Percentiles rank a stretch among this genome's conserved stretches.
Conservation (phyloP, 495 filamentous ascomycete genomes). For the Neurospora pannonica region DNA sequence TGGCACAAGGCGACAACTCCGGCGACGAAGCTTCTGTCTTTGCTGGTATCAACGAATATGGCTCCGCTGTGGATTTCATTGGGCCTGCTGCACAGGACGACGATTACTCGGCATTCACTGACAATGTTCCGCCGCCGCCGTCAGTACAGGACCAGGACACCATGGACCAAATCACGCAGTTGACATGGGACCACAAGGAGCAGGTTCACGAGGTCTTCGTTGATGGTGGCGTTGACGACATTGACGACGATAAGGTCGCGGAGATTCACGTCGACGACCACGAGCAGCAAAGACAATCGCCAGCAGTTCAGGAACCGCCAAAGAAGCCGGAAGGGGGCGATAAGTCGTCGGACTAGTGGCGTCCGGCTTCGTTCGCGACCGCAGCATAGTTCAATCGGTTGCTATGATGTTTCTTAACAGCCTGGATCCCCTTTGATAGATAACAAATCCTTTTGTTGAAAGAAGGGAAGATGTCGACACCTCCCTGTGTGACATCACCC, state of each 20-base stretch:
- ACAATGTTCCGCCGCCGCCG: conserved; percentile 4
- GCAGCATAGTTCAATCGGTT: background rate
- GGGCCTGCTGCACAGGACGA: conserved; percentile 34
- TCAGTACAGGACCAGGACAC: conserved; percentile 13
- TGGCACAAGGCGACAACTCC: conserved; percentile 26
- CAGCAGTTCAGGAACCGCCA: background rate
- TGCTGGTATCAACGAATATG: background rate
- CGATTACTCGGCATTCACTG: conserved; percentile 9
- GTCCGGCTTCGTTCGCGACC: background rate
- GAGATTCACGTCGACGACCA: conserved; percentile 38
- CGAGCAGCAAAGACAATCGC: conserved; percentile 4
- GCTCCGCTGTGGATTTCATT: conserved; percentile 18
- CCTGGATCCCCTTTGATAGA: background rate
- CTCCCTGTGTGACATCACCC: background rate
- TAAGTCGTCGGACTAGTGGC: background rate
- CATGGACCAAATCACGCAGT: conserved; percentile 14
- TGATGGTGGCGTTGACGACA: conserved; percentile 18
- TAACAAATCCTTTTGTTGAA: background rate
- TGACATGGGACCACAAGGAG: conserved; percentile 23
- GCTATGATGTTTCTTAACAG: background rate
- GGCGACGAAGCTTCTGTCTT: conserved; percentile 13
- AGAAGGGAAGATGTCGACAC: background rate
- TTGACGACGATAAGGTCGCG: conserved; percentile 30
- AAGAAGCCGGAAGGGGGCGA: background rate
- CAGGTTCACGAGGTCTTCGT: conserved; percentile 26